A percentile compares a stretch with the other conserved stretches of the same genome.
Conservation (phyloP, 805 yeast species). For the Yarrowia sp. region DNA sequence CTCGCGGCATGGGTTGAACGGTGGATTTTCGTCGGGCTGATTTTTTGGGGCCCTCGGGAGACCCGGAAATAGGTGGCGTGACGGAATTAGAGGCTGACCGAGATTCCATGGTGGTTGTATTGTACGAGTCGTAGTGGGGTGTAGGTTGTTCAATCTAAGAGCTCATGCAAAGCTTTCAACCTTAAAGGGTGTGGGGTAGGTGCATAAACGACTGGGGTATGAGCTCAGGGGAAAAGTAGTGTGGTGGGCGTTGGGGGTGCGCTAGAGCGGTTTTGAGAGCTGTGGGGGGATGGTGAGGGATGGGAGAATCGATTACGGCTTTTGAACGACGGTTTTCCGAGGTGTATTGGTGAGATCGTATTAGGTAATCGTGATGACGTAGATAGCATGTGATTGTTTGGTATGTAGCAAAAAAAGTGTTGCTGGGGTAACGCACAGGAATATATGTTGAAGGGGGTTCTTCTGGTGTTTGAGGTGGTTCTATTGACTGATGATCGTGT, state of each 20-base stretch:
- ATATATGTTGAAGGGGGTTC: no score
- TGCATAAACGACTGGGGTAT: background rate
- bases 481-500: no score
- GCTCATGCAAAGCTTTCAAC: background rate
- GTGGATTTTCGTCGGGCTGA: background rate
- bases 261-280: background rate
- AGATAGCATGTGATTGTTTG: no score
- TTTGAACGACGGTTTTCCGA: no score
- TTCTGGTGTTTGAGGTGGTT: no score
- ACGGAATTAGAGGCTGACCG: conserved; percentile 8
- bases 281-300: background rate
- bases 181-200: background rate
- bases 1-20: conserved; percentile 26
- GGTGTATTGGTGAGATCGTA: no score
- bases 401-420: no score
- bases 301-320: no score
- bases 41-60: conserved; percentile 16
- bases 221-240: no score
- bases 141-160: background rate
- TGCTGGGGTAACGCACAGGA: no score
- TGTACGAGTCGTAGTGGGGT: background rate
- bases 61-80: background rate
- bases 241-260: background rate
- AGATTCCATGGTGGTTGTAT: background rate
- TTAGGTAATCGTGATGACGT: no score